Evolutionary conservation across 805 yeast species (phyloP), one percentile per base, ranked within the genome.

Genomic region (Candida berthetii): DNA sequence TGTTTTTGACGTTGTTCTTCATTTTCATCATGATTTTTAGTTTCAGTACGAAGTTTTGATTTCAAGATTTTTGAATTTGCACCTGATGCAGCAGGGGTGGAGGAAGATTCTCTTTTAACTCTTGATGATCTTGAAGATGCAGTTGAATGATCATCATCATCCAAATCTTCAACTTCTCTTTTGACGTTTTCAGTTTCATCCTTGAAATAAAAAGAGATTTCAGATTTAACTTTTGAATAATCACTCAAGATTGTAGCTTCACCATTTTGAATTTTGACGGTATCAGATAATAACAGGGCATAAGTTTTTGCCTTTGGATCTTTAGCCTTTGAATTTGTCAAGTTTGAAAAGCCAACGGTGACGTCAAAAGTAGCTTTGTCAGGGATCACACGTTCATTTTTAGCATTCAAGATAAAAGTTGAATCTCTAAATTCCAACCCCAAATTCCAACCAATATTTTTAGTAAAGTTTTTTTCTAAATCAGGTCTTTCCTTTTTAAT

Each of bases 341-440:
- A 65, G 48, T 78, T 77, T 48, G 72, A 76, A 61, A 89, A 85
- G 2, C 96, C 96, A 46, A 90, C 64, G 3, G 86, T 79, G 43
- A 91, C 64, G 35, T 86, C 79, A 41, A 88, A 73, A 17, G 87
- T 80, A 52, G 87, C 81, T 34, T 90, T 91, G 44, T 80, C 83
- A 44, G 72, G 72, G 39, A 91, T 65, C 18, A 60, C 64, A 49
- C 91, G 71, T 32, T 82, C 85, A 59, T 79, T 84, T 54, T 85
- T 89, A 20, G 76, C 71, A 55, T 84, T 85, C 41, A 91, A 66
- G 15, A 88, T 71, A 48, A 85, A 78, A 2, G 82, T 67, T 1
- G 90, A 72, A 60, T 89, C 96, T 62, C 95, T 76, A 56, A 86
- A 87, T 55, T 88, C 96, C 46, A 91, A 74, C 44, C 98, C 98